These are phyloP conservation scores for Backusella psychrophila DNA, from an alignment of 192 early-diverging fungal species.

Conservation along the genomic window DNA sequence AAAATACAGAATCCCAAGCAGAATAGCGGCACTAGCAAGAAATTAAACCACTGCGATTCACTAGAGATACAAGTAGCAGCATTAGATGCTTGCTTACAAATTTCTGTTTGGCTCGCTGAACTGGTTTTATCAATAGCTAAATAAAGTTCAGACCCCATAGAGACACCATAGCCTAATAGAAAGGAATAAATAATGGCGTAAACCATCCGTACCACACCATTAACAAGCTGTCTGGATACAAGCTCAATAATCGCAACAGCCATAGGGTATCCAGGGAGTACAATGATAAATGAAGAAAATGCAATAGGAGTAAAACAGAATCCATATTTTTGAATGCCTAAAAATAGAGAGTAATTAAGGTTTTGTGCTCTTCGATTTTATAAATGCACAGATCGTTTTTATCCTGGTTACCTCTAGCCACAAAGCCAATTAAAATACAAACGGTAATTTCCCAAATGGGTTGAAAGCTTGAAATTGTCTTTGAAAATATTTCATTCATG, in stretches of 20 bases:
- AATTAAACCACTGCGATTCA: constrained; percentile 37
- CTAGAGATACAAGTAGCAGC: neutral
- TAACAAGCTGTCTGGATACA: constrained; percentile 82
- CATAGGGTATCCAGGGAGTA: constrained; percentile 77
- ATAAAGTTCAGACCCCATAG: constrained; percentile 40
- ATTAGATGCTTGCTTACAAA: neutral
- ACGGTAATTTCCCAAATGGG: constrained; percentile 48
- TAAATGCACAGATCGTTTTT: neutral
- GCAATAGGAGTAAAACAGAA: constrained; percentile 66
- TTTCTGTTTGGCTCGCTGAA: neutral
- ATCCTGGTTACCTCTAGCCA: constrained; percentile 25
- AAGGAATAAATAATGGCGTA: constrained; percentile 79
- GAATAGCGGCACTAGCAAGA: constrained; percentile 48
- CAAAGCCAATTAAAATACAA: constrained; percentile 44
- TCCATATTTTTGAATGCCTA: constrained; percentile 37
- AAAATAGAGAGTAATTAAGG: neutral
- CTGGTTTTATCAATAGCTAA: constrained; percentile 8
- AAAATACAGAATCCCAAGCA: constrained; percentile 42
- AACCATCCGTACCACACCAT: constrained; percentile 83
- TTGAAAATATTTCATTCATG: constrained; percentile 49
- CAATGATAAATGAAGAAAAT: constrained; percentile 57
- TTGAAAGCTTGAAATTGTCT: constrained; percentile 44
- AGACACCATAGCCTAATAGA: constrained; percentile 73
- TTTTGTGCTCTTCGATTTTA: neutral
- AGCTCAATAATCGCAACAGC: constrained; percentile 86